phyloP scores from a whole-genome alignment of 2,329 filamentous ascomycete species.

The Mariannaea elegans region DNA sequence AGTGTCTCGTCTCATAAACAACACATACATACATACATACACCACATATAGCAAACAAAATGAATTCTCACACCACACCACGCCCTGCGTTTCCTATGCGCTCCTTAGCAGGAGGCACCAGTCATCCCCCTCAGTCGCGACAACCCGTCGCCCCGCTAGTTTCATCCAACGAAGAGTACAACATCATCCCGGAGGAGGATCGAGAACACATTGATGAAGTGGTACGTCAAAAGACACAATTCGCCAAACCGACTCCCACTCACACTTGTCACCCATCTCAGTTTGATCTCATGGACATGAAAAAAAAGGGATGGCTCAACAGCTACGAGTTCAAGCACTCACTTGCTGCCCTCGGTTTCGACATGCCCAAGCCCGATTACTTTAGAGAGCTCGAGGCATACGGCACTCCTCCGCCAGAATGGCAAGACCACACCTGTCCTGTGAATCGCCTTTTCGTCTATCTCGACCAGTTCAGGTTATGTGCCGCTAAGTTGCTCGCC shows the following conservation, averaged over 20 bases:
- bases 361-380: conserved; percentile 86
- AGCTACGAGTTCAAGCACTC: conserved; percentile 99
- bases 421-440: conserved; percentile 55
- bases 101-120: conserved; percentile 44
- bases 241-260: conserved; percentile 21
- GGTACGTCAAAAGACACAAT: conserved; percentile 61
- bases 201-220: conserved; percentile 93
- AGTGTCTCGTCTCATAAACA: not conserved
- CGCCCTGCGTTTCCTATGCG: conserved; percentile 47
- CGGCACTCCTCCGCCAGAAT: conserved; percentile 75
- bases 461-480: conserved; percentile 69
- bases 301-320: conserved; percentile 93
- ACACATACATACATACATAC: conserved; percentile 15
- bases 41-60: conserved; percentile 18
- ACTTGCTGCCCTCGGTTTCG: conserved; percentile 93
- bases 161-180: conserved; percentile 50
- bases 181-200: conserved; percentile 81
- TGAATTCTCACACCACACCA: conserved; percentile 51
- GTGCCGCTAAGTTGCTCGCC: conserved; percentile 81
- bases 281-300: conserved; percentile 96
- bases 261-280: conserved; percentile 46
- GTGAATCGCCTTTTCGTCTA: conserved; percentile 59
- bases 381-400: conserved; percentile 82
- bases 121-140: conserved; percentile 44
- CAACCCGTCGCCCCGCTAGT: conserved; percentile 47